Conservation (phyloP, 441 rosid species). For the Jatropha podagrica region DNA sequence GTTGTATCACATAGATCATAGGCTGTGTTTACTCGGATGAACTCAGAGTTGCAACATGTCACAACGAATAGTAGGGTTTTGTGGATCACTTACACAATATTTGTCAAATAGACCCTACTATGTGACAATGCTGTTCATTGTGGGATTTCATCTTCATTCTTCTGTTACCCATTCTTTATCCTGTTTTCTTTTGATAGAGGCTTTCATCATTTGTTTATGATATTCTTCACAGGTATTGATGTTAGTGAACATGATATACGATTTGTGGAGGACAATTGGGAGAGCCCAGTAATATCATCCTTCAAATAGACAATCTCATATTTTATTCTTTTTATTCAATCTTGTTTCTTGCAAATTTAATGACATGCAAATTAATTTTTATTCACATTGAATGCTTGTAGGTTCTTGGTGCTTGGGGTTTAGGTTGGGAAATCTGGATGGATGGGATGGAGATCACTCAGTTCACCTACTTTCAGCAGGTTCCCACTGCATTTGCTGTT, state of each 20-base stretch:
- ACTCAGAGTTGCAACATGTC: background rate
- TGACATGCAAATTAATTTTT: slow-evolving; percentile 8
- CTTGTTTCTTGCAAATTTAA: slow-evolving; percentile 4
- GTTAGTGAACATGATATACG: slow-evolving; percentile 82
- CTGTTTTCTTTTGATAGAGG: slow-evolving; percentile 20
- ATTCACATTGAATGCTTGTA: slow-evolving; percentile 33
- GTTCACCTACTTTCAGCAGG: slow-evolving; percentile 99
- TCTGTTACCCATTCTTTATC: background rate
- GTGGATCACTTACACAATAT: no score
- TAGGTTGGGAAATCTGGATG: slow-evolving; percentile 99
- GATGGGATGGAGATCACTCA: slow-evolving; percentile 99
- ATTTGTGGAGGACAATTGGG: slow-evolving; percentile 99
- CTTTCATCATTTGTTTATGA: slow-evolving; percentile 5
- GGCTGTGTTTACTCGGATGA: background rate
- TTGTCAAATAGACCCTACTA: background rate
- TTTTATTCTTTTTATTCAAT: slow-evolving; percentile 8
- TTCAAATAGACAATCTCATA: background rate
- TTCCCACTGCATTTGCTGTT: slow-evolving; percentile 20
- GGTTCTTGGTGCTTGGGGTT: slow-evolving; percentile 99
- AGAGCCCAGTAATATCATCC: slow-evolving; percentile 76
- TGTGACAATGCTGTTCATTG: background rate
- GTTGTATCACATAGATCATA: background rate
- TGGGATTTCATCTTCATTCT: slow-evolving; percentile 4
- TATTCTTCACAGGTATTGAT: slow-evolving; percentile 69
- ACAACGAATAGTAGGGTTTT: no score